A percentile compares a stretch with the other conserved stretches of the same genome.
phyloP scores from a whole-genome alignment of 2,329 filamentous ascomycete species.

The Daldinia sp. region DNA sequence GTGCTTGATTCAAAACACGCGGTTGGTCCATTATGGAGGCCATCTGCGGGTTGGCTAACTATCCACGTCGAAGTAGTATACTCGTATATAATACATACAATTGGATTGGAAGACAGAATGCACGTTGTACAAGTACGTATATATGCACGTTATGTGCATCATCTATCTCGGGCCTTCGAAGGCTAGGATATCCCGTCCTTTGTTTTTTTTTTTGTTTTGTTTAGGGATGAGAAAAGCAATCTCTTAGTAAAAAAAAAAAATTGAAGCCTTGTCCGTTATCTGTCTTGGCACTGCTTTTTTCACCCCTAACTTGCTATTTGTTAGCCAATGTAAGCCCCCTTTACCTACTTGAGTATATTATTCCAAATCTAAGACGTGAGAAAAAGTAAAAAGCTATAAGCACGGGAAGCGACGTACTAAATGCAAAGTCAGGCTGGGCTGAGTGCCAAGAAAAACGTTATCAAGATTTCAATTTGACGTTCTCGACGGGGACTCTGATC shows the following conservation, averaged over 20 bases:
- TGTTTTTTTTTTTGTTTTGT: slow-evolving; percentile 10
- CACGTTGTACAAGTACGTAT: neutral
- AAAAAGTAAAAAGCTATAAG: slow-evolving; percentile 17
- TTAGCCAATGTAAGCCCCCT: slow-evolving; percentile 34
- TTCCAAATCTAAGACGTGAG: slow-evolving; percentile 6
- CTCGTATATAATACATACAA: neutral
- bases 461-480: slow-evolving; percentile 31
- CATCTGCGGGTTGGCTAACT: neutral
- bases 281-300: slow-evolving; percentile 30
- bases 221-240: slow-evolving; percentile 10
- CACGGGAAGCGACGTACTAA: neutral
- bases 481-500: slow-evolving; percentile 18
- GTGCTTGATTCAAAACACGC: slow-evolving; percentile 30
- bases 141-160: slow-evolving; percentile 25
- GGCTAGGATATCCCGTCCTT: slow-evolving; percentile 22
- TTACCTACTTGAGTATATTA: slow-evolving; percentile 1
- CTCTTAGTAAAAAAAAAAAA: slow-evolving; percentile 12
- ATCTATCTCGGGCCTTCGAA: slow-evolving; percentile 32
- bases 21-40: slow-evolving; percentile 25
- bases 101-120: neutral
- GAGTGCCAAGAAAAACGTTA: slow-evolving; percentile 22
- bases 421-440: slow-evolving; percentile 21
- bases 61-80: slow-evolving; percentile 22
- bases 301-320: slow-evolving; percentile 2
- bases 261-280: slow-evolving; percentile 15